These are phyloP conservation scores for Fusarium sp. DNA, from an alignment of 2,329 filamentous ascomycete species.

Conservation along the genomic window DNA sequence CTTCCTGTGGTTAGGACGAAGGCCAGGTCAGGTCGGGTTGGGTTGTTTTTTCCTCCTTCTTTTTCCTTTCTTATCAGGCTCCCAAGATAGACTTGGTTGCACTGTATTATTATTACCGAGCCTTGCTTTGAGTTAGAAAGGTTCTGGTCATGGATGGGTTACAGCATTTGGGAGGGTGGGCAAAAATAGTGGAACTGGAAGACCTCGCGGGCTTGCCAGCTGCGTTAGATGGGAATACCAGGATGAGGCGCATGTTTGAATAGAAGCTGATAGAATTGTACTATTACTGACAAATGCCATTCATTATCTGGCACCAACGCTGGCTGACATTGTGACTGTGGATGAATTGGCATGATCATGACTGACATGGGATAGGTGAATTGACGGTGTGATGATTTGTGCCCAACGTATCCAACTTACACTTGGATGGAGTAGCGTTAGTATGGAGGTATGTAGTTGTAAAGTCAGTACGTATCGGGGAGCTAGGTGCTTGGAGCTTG, in stretches of 20 bases:
- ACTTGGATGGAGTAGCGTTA: constrained; percentile 3
- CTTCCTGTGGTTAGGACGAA: constrained; percentile 33
- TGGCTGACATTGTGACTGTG: not conserved
- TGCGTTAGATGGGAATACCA: constrained; percentile 32
- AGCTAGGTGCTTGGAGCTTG: constrained; percentile 8
- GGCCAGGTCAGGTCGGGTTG: constrained; percentile 25
- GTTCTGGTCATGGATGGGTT: constrained; percentile 22
- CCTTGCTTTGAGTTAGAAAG: constrained; percentile 39
- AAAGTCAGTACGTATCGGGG: not conserved
- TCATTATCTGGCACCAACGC: not conserved
- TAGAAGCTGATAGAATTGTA: constrained; percentile 40
- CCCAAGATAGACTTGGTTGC: constrained; percentile 43
- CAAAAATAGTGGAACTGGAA: constrained; percentile 36
- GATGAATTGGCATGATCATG: constrained; percentile 9
- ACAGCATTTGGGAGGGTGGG: constrained; percentile 25
- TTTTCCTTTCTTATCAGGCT: constrained; percentile 34
- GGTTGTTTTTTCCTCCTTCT: constrained; percentile 23
- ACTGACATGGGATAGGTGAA: constrained; percentile 1
- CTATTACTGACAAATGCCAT: constrained; percentile 11
- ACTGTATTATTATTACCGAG: constrained; percentile 43
- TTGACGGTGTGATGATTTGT: constrained; percentile 42
- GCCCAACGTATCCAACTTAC: constrained; percentile 32
- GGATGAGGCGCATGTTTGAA: constrained; percentile 43
- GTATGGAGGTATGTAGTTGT: not conserved
- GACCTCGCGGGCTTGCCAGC: constrained; percentile 43